These are phyloP conservation scores for Sutorius eximius DNA, from an alignment of 1,284 basidiomycete genomes.

Conservation along the genomic window DNA sequence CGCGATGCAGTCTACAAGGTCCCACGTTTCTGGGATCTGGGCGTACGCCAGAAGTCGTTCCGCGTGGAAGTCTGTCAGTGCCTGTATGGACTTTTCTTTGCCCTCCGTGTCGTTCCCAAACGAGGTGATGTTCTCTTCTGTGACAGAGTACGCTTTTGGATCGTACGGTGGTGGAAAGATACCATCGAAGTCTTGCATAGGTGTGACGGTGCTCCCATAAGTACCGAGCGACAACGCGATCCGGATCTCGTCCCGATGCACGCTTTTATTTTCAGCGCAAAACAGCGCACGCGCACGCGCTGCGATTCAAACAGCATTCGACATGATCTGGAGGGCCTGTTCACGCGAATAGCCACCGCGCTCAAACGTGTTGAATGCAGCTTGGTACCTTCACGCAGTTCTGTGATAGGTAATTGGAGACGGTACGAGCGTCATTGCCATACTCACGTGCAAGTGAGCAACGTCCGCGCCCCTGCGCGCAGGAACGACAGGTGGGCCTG, in stretches of 20 bases:
- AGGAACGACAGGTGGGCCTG: conserved; percentile 61
- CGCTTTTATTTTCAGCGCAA: conserved; percentile 24
- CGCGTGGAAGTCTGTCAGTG: conserved; percentile 68
- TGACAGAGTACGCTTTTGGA: conserved; percentile 44
- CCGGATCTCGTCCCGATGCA: conserved; percentile 29
- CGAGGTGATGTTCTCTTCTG: conserved; percentile 41
- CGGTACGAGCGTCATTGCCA: not conserved
- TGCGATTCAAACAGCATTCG: conserved; percentile 55
- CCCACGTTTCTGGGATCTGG: conserved; percentile 51
- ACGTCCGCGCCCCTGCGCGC: conserved; percentile 57
- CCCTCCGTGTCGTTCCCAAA: conserved; percentile 39
- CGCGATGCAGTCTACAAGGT: conserved; percentile 60
- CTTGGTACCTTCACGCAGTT: conserved; percentile 57
- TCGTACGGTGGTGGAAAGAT: conserved; percentile 77
- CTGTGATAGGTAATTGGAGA: not conserved
- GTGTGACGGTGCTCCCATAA: conserved; percentile 66
- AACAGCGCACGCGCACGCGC: conserved; percentile 43
- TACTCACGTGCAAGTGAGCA: conserved; percentile 63
- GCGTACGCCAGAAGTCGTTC: conserved; percentile 60
- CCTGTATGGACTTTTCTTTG: conserved; percentile 43
- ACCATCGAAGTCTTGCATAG: conserved; percentile 74
- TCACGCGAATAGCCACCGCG: conserved; percentile 48
- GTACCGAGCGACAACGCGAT: conserved; percentile 75
- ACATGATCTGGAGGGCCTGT: conserved; percentile 52
- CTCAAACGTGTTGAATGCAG: conserved; percentile 54